phyloP scores from a whole-genome alignment of 1,139 yeast genomes.

The Magnusiomyces ingens region DNA sequence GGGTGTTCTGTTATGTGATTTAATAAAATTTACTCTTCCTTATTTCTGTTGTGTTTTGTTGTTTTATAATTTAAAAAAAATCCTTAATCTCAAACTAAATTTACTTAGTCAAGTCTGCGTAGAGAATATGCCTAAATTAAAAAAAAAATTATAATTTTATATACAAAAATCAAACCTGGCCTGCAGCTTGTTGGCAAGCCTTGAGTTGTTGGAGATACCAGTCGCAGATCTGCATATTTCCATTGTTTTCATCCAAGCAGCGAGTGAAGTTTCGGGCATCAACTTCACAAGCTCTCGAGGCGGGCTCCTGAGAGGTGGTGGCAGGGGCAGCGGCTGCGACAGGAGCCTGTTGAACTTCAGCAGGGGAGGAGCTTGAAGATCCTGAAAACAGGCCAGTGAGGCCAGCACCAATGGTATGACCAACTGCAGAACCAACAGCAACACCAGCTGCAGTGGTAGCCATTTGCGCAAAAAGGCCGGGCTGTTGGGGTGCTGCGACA shows the following conservation, averaged over 20 bases:
- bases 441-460: constrained; percentile 99
- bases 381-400: constrained; percentile 85
- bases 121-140: not conserved
- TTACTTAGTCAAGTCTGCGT: not conserved
- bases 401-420: constrained; percentile 96
- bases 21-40: constrained; percentile 8
- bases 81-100: not conserved
- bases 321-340: constrained; percentile 25
- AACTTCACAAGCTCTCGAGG: constrained; percentile 65
- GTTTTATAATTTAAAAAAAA: not conserved
- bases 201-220: constrained; percentile 93
- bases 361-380: constrained; percentile 50
- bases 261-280: constrained; percentile 94
- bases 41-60: not conserved
- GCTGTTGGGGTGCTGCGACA: constrained; percentile 52
- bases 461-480: constrained; percentile 95
- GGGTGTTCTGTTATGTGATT: constrained; percentile 25
- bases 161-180: constrained; percentile 48
- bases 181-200: constrained; percentile 94
- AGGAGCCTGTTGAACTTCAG: constrained; percentile 31
- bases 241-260: constrained; percentile 87
- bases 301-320: constrained; percentile 27
- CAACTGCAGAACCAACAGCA: constrained; percentile 95
- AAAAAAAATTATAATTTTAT: constrained; percentile 1
- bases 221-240: constrained; percentile 95